Conservation (phyloP, 495 filamentous ascomycete genomes). For the Trichocladium uniseriatum region DNA sequence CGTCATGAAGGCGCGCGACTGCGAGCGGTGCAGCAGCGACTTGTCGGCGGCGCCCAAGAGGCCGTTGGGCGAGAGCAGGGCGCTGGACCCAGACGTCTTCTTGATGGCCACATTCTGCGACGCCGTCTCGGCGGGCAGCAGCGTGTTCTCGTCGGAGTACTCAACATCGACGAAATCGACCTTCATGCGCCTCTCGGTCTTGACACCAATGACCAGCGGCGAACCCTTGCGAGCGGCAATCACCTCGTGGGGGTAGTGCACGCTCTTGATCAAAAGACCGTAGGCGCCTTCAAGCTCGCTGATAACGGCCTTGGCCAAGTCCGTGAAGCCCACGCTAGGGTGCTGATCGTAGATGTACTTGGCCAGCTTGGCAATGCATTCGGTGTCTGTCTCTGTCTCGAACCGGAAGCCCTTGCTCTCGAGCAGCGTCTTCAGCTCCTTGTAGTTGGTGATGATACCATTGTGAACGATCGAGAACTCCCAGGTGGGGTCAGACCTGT, state of each 20-base stretch:
- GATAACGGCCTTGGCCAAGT: constrained; percentile 92
- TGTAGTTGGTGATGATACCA: constrained; percentile 99
- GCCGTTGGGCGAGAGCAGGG: constrained; percentile 53
- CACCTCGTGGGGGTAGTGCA: constrained; percentile 96
- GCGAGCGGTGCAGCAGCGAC: constrained; percentile 91
- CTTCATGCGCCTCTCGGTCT: constrained; percentile 98
- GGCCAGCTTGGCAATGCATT: constrained; percentile 96
- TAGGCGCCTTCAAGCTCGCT: constrained; percentile 97
- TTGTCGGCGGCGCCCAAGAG: constrained; percentile 88
- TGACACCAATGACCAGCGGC: constrained; percentile 88
- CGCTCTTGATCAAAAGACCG: constrained; percentile 90
- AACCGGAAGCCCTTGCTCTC: constrained; percentile 94
- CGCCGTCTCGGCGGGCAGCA: constrained; percentile 86
- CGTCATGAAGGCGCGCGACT: constrained; percentile 96
- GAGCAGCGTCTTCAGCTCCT: constrained; percentile 90
- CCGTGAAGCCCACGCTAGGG: constrained; percentile 89
- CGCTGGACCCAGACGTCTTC: constrained; percentile 49
- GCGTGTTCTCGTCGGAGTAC: constrained; percentile 70
- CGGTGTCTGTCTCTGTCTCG: constrained; percentile 97
- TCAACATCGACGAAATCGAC: constrained; percentile 99
- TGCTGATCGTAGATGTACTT: constrained; percentile 98
- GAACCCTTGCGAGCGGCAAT: constrained; percentile 97
- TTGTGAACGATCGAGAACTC: constrained; percentile 98
- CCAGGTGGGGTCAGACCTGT: constrained; percentile 70
- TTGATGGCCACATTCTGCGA: constrained; percentile 95